Evolutionary conservation across 352 stramenopile species (phyloP), one percentile per base, ranked within the genome.

Genomic region (Pythium aquatile): DNA sequence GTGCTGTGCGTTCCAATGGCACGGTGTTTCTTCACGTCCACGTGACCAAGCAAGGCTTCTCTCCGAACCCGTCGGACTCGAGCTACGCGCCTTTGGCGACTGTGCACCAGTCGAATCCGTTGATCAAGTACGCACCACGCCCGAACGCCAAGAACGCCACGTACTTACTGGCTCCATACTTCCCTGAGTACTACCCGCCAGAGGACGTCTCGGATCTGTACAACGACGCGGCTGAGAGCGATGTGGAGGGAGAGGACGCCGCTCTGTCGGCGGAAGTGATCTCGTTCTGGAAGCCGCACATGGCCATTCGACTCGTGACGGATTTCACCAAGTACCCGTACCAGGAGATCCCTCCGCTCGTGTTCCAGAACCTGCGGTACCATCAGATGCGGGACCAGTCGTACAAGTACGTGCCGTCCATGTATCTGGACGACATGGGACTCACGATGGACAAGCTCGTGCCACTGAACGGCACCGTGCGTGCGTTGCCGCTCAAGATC

Each of bases 381-480:
- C 78, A 88, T 28, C 70, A 88, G 42, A 73, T 90, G 46, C 63
- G 58, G 7, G 63, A 79, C 48, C 40, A 76, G 29, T 55, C 58
- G 44, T 91, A 79, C 74, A 79, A 83, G 57, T 94, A 94, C 56
- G 49, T 89, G 58, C 86, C 86, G 49, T 78, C 83, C 13, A 75
- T 91, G 60, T 94, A 90, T 61, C 66, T 93, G 61, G 83, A 94
- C 61, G 84, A 92, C 66, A 78, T 92, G 61, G 78, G 76, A 0
- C 70, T 85, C 40, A 93, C 82, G 10, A 75, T 76, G 61, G 79
- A 90, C 29, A 89, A 92, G 65, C 70, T 93, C 7, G 62, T 92
- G 56, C 72, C 80, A 29, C 70, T 94, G 30, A 91, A 94, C 49
- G 71, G 72, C 10, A 83, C 79, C 7, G 65, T 87, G 17, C 58